These are phyloP conservation scores for Lecanosticta acicola DNA, from an alignment of 2,329 filamentous ascomycete species.

Conservation along the genomic window DNA sequence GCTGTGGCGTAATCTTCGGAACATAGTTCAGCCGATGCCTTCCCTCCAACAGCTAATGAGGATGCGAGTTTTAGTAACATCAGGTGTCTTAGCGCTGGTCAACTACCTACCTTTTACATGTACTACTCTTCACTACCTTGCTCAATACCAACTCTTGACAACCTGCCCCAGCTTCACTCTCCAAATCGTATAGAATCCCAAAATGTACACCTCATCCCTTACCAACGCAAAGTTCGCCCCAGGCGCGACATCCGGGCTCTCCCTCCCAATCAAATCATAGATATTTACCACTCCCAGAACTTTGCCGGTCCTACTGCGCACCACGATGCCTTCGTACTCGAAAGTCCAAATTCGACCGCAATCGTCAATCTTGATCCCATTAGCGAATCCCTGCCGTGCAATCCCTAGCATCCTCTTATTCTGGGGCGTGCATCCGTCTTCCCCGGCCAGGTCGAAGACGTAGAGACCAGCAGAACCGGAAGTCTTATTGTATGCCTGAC, in stretches of 20 bases:
- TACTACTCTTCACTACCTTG: too few species aligned
- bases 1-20: too few species aligned
- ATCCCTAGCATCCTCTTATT: neutral
- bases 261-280: neutral
- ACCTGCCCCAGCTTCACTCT: too few species aligned
- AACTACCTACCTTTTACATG: too few species aligned
- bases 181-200: too few species aligned
- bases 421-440: neutral
- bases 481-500: neutral
- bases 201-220: too few species aligned
- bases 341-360: neutral
- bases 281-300: neutral
- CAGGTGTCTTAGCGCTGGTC: too few species aligned
- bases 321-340: constrained; percentile 1
- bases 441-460: neutral
- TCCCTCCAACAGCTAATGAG: too few species aligned
- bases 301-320: neutral
- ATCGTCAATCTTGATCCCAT: constrained; percentile 2
- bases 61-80: too few species aligned
- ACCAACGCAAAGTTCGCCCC: too few species aligned
- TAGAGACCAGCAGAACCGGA: neutral
- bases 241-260: neutral
- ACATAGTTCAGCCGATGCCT: too few species aligned
- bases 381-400: neutral
- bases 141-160: too few species aligned